A percentile compares a stretch with the other conserved stretches of the same genome.
Evolutionary conservation across 2,329 filamentous ascomycete species (phyloP).

Genomic region (Botrytis galanthina): DNA sequence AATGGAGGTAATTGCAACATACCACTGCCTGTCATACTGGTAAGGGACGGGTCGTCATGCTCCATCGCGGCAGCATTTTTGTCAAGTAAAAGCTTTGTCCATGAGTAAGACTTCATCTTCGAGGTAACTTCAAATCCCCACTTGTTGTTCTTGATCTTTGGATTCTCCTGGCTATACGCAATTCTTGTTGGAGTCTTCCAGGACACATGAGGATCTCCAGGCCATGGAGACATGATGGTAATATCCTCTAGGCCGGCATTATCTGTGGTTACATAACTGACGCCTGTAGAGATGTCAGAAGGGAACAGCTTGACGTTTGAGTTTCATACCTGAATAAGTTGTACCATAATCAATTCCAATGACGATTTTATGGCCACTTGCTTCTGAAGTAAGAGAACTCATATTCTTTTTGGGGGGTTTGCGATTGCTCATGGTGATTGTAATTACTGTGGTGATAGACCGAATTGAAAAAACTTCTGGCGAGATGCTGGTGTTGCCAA

Average conservation of each 20-base stretch:
- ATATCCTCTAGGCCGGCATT: slow-evolving; percentile 27
- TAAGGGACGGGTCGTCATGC: slow-evolving; percentile 28
- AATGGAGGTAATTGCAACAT: slow-evolving; percentile 27
- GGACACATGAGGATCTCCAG: slow-evolving; percentile 22
- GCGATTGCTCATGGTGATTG: no score
- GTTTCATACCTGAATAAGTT: slow-evolving; percentile 28
- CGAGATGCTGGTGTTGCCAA: no score
- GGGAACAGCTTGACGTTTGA: neutral
- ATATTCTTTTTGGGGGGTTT: no score
- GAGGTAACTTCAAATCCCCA: slow-evolving; percentile 33
- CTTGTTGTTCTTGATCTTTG: slow-evolving; percentile 20
- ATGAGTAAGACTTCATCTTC: slow-evolving; percentile 30
- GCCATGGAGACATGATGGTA: slow-evolving; percentile 26
- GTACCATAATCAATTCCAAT: slow-evolving; percentile 35
- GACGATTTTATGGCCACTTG: slow-evolving; percentile 27
- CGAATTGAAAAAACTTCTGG: no score
- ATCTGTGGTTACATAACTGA: slow-evolving; percentile 26
- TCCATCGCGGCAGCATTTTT: slow-evolving; percentile 23
- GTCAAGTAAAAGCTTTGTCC: slow-evolving; percentile 35
- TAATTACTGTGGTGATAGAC: no score
- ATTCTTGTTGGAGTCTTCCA: slow-evolving; percentile 31
- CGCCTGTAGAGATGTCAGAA: slow-evolving; percentile 11
- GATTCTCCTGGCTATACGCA: slow-evolving; percentile 29
- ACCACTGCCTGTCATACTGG: slow-evolving; percentile 4
- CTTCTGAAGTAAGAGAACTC: no score